A percentile compares a stretch with the other conserved stretches of the same genome.
Evolutionary conservation across 345 rosid species (phyloP).

Genomic region (Kandelia obovata): DNA sequence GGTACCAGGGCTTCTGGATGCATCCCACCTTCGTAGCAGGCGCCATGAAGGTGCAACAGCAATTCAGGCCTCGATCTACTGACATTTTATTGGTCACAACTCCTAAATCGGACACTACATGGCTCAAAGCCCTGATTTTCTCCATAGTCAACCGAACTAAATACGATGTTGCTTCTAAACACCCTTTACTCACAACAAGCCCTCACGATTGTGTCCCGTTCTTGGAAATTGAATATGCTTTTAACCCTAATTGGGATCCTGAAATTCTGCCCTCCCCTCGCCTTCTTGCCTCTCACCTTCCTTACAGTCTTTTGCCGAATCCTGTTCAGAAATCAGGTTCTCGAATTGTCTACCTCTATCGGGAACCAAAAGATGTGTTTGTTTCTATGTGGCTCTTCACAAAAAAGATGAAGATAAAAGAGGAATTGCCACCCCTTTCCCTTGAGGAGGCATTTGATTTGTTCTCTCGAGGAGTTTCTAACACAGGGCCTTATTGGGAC

Average conservation of each 20-base stretch:
- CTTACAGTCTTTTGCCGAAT: background rate
- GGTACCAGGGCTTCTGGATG: slow-evolving; percentile 3
- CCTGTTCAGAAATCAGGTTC: background rate
- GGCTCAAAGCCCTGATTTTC: background rate
- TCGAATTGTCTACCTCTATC: background rate
- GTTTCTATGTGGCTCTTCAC: slow-evolving; percentile 8
- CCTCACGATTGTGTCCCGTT: background rate
- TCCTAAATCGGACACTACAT: slow-evolving; percentile 4
- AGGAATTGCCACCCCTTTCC: background rate
- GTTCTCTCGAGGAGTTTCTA: background rate
- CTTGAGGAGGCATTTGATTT: background rate
- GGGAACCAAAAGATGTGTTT: slow-evolving; percentile 7
- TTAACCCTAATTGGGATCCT: background rate
- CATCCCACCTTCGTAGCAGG: background rate
- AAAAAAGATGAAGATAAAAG: background rate
- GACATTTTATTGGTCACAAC: too few relatives aligned
- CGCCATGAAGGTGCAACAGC: background rate
- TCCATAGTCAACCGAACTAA: background rate
- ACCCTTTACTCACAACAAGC: background rate
- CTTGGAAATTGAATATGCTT: background rate
- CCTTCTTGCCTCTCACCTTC: background rate
- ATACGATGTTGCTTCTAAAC: background rate
- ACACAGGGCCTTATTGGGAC: background rate
- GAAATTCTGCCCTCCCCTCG: background rate
- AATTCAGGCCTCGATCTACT: background rate